Evolutionary conservation across 805 yeast species (phyloP), one percentile per base, ranked within the genome.

Genomic region (Grigorovia yakushimaensis): DNA sequence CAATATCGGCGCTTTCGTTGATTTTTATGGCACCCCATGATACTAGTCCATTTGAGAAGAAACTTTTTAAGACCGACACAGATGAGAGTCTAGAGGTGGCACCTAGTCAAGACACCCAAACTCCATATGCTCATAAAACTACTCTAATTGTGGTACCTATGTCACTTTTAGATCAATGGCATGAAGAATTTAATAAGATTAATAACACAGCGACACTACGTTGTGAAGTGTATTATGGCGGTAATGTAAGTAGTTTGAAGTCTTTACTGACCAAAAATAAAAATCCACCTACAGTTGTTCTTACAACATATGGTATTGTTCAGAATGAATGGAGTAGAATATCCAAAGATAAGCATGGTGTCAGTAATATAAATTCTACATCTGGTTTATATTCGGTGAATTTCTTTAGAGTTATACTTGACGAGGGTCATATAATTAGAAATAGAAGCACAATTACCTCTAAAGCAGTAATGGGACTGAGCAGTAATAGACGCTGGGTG

Each of bases 161-260:
- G 88, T 88, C 96, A 0, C 68, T 91, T 36, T 66, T 91, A n/a
- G 70, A 86, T 1, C 98, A 91, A 62, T 89, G 98, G 98, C 84
- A 84, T 57, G 75, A 76, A 15, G 97, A 91, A 60, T 87, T 85
- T 48, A 68, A 67, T 13, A 77, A 77, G 42, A 76, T 84, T 0
- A 78, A 77, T 52, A 69, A 66, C 19, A 72, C 73, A 37, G 54
- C 69, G 0, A 62, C 71, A 11, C 67, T 69, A 44, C 58, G 59
- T 10, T 76, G 85, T 54, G 71, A 76, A 37, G 73, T 88, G 0
- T 89, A 89, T 57, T 89, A 91, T 61, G 96, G 96, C 0, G 76
- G 75, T 23, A 81, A 73, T 47, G 67, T 76, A 2, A 70, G 73
- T 2, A 78, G 82, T 57, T 59, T 88, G 43, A 64, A 71, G 27